These are phyloP conservation scores for Trametes sp. DNA, from an alignment of 1,284 basidiomycete genomes.

Conservation along the genomic window DNA sequence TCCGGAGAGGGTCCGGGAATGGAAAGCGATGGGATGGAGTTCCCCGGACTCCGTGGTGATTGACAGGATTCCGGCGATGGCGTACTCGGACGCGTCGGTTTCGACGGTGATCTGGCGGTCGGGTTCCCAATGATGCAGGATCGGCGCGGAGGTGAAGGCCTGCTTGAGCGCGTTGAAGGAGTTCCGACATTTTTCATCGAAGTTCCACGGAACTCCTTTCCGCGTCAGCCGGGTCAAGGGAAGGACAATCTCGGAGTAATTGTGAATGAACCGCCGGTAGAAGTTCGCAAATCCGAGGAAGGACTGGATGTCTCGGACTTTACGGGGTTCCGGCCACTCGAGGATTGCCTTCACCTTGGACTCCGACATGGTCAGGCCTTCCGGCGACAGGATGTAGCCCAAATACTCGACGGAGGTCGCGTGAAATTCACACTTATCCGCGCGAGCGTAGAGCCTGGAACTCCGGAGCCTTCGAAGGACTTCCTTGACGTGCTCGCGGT, in stretches of 20 bases:
- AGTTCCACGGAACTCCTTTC: conserved; percentile 38
- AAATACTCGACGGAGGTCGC: conserved; percentile 46
- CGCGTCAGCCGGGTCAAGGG: conserved; percentile 43
- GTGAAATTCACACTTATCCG: conserved; percentile 50
- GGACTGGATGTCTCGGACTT: conserved; percentile 19
- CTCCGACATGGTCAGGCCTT: conserved; percentile 46
- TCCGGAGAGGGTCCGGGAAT: conserved; percentile 39
- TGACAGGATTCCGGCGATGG: conserved; percentile 39
- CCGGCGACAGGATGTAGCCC: conserved; percentile 44
- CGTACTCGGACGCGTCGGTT: conserved; percentile 29
- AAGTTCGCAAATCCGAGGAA: conserved; percentile 28
- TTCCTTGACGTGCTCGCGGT: conserved; percentile 37
- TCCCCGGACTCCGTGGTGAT: conserved; percentile 32
- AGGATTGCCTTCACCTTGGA: conserved; percentile 41
- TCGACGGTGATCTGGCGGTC: conserved; percentile 31
- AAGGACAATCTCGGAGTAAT: conserved; percentile 43
- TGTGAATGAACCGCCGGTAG: conserved; percentile 45
- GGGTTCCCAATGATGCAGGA: conserved; percentile 36
- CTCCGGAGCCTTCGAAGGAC: conserved; percentile 46
- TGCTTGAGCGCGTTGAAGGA: conserved; percentile 15
- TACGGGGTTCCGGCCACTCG: conserved; percentile 25
- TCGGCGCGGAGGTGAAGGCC: conserved; percentile 11
- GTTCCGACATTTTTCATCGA: conserved; percentile 7
- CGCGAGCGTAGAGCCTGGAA: conserved; percentile 44
- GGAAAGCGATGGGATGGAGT: conserved; percentile 22